Evolutionary conservation across 345 rosid genomes (phyloP), one percentile per base, ranked within the genome.

Genomic region (Pelargonium nanum): DNA sequence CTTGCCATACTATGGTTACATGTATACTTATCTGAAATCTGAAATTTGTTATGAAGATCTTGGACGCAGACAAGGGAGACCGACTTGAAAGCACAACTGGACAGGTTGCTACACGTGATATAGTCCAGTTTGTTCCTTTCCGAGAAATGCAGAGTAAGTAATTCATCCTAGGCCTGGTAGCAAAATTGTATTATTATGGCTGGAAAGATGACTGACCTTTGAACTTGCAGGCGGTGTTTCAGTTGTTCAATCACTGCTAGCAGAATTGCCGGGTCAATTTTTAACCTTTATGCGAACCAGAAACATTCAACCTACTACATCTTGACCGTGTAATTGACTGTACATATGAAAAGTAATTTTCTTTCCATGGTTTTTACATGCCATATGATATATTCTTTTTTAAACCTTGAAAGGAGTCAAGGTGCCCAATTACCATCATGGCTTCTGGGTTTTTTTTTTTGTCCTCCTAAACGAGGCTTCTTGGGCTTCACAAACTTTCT

Each of bases 51-150:
- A 26, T 23, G 20, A 74, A 91, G 97, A 67, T 86, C 73, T 58
- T 91, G 70, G 98, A 91, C 68, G 95, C 88, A 62, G 98, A 91
- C 53, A 88, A 80, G 69, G 95, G 95, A 71, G 95, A 91, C 20
- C 77, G 90, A 65, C 86, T 88, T 28, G 96, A 91, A 75, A 86
- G 90, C 79, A 75, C 91, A 17, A 78, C 70, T 0, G 92, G 95
- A 0, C 98, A 95, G 3, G 77, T 92, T 56, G 96, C 98, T 55
- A 80, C 98, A 0, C 95, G 98, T 25, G 98, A 92, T 76, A 81
- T 92, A 4, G 96, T 92, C 75, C 98, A 92, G 68, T 92, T 92
- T 59, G 85, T 92, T 68, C 92, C 98, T 30, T 68, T 92, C 26
- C 70, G 83, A 59, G 85, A 83, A 74, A 77, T 88, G 44, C 96